Conservation (phyloP, 306 rosid genomes). For the Ochetophila trinervis region DNA sequence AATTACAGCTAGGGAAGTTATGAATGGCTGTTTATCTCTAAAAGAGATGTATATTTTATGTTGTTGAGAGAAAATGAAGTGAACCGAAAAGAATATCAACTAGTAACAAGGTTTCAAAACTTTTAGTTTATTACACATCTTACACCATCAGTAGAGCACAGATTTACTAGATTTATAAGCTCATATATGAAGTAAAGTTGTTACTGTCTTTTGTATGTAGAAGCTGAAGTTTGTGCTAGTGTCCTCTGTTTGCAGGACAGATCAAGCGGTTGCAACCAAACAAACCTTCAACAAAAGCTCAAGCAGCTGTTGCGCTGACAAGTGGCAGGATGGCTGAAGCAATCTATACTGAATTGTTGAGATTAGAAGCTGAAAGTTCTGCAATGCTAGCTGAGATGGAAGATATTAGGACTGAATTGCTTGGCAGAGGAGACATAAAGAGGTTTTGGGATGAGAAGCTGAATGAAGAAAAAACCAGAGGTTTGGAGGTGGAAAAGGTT, state of each 20-base stretch:
- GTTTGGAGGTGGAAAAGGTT: slow-evolving; percentile 55
- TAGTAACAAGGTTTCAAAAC: not conserved
- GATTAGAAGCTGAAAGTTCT: slow-evolving; percentile 60
- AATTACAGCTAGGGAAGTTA: not conserved
- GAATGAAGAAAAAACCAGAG: slow-evolving; percentile 54
- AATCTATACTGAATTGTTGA: slow-evolving; percentile 54
- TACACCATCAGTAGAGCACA: not conserved
- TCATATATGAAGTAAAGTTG: not conserved
- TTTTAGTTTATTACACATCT: not conserved
- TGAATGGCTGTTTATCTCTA: not conserved
- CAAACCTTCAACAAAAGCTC: slow-evolving; percentile 81
- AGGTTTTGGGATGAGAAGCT: slow-evolving; percentile 70
- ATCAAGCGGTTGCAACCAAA: slow-evolving; percentile 90
- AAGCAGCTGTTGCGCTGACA: slow-evolving; percentile 76
- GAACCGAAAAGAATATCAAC: not conserved
- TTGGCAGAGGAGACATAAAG: slow-evolving; percentile 69
- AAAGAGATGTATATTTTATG: not conserved
- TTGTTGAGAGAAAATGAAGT: slow-evolving; percentile 5
- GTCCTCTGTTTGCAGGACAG: slow-evolving; percentile 55
- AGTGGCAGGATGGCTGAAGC: slow-evolving; percentile 72
- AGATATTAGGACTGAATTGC: slow-evolving; percentile 63
- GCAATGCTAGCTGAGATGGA: slow-evolving; percentile 61
- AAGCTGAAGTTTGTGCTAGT: not conserved
- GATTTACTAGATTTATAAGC: not conserved
- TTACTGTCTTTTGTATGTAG: not conserved